A percentile compares a stretch with the other conserved stretches of the same genome.
Evolutionary conservation across 352 stramenopile genomes (phyloP).

Genomic region (Phytophthora capsici): DNA sequence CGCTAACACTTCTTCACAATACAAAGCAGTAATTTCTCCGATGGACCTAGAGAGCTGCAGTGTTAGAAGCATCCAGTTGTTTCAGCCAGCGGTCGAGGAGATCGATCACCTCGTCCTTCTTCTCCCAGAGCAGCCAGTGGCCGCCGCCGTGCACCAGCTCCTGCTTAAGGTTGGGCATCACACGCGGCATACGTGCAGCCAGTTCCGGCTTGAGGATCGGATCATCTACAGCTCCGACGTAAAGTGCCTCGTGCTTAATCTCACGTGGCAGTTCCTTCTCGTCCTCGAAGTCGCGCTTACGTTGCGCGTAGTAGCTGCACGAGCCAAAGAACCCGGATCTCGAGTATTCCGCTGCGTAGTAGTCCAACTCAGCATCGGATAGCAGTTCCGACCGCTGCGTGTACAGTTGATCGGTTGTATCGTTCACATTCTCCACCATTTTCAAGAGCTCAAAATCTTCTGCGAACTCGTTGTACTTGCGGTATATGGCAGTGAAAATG

Average conservation of each 20-base stretch:
- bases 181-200: constrained; percentile 51
- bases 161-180: constrained; percentile 58
- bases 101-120: constrained; percentile 49
- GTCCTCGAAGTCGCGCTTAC: constrained; percentile 60
- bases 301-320: constrained; percentile 60
- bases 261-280: constrained; percentile 44
- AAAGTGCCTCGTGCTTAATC: constrained; percentile 55
- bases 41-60: constrained; percentile 5
- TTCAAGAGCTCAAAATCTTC: constrained; percentile 41
- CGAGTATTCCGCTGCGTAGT: constrained; percentile 60
- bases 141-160: constrained; percentile 53
- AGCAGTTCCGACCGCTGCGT: constrained; percentile 49
- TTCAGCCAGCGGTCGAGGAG: constrained; percentile 44
- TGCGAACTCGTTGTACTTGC: constrained; percentile 43
- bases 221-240: constrained; percentile 68
- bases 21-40: too few species aligned
- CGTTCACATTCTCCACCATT: constrained; percentile 38
- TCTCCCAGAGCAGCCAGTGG: constrained; percentile 68
- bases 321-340: constrained; percentile 57
- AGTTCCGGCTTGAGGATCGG: constrained; percentile 57
- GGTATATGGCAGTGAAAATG: constrained; percentile 59
- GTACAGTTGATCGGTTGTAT: constrained; percentile 39
- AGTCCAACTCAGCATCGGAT: constrained; percentile 53
- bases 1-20: too few species aligned
- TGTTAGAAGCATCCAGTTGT: constrained; percentile 17